Conservation (phyloP, 2,329 filamentous ascomycete genomes). For the Aspergillus sclerotialis region DNA sequence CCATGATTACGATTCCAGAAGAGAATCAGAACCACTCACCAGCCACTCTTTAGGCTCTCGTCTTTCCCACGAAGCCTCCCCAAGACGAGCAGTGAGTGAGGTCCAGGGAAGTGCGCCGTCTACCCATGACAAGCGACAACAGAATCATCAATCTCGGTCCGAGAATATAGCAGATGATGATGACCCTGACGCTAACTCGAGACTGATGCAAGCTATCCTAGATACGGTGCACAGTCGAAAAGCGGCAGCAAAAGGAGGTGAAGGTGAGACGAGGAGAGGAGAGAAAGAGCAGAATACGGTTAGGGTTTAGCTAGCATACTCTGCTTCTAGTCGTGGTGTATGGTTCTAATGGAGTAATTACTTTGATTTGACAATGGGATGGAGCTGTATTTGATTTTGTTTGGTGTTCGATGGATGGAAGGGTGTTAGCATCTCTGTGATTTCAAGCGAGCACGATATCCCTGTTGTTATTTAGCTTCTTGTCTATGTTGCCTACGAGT, state of each 20-base stretch:
- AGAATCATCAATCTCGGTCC: constrained; percentile 12
- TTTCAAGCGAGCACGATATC: no score
- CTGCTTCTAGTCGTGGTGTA: no score
- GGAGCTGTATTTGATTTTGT: background rate
- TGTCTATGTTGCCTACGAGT: no score
- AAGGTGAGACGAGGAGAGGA: constrained; percentile 10
- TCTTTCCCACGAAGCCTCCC: constrained; percentile 19
- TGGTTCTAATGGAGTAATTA: no score
- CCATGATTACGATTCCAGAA: constrained; percentile 7
- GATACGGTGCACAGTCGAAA: constrained; percentile 32
- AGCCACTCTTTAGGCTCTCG: constrained; percentile 16
- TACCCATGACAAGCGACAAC: constrained; percentile 13
- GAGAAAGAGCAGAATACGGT: constrained; percentile 24
- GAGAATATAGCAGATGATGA: constrained; percentile 21
- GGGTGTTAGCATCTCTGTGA: no score
- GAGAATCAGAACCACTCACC: constrained; percentile 16
- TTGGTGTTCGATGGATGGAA: no score
- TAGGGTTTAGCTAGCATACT: constrained; percentile 5
- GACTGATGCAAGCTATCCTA: constrained; percentile 36
- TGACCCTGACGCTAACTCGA: constrained; percentile 32
- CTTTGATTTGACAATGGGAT: constrained; percentile 1
- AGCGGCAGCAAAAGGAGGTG: constrained; percentile 13
- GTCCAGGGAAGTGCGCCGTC: constrained; percentile 19
- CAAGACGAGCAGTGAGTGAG: constrained; percentile 33
- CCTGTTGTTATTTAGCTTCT: no score